phyloP scores from a whole-genome alignment of 495 filamentous ascomycete species.

The Neurospora sublineolata region DNA sequence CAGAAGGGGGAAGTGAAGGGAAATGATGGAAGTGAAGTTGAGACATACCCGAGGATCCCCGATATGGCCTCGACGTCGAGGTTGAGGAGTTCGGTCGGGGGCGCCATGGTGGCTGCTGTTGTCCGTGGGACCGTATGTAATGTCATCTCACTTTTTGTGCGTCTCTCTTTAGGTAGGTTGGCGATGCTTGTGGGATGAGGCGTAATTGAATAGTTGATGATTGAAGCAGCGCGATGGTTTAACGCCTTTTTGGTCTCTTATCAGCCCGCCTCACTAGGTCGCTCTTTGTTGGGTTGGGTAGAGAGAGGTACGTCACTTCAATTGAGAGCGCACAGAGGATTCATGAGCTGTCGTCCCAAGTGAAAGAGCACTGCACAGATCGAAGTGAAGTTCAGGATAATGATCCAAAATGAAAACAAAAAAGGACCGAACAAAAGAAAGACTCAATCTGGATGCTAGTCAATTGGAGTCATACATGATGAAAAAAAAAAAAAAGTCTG shows the following conservation, averaged over 20 bases:
- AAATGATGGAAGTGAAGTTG: neutral
- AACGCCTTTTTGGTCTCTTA: too few species aligned
- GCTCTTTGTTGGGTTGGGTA: neutral
- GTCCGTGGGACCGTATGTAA: neutral
- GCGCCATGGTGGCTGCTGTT: conserved; percentile 44
- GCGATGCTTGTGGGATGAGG: neutral
- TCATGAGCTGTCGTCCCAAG: neutral
- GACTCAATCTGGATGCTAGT: neutral
- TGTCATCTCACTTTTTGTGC: neutral
- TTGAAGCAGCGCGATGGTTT: too few species aligned
- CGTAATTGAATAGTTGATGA: neutral
- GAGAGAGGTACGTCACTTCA: neutral
- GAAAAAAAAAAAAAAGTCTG: neutral
- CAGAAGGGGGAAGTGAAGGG: neutral
- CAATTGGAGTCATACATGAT: neutral
- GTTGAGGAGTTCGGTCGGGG: conserved; percentile 50
- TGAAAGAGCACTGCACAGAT: neutral
- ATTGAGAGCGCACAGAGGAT: neutral
- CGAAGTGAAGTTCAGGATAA: neutral
- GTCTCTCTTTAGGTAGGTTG: neutral
- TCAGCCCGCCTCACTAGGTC: neutral
- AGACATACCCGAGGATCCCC: conserved; percentile 69
- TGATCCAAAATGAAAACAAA: neutral
- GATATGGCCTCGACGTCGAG: conserved; percentile 79
- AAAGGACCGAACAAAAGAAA: neutral